Evolutionary conservation across 345 rosid species (phyloP).

Genomic region (Acer yangbiense): DNA sequence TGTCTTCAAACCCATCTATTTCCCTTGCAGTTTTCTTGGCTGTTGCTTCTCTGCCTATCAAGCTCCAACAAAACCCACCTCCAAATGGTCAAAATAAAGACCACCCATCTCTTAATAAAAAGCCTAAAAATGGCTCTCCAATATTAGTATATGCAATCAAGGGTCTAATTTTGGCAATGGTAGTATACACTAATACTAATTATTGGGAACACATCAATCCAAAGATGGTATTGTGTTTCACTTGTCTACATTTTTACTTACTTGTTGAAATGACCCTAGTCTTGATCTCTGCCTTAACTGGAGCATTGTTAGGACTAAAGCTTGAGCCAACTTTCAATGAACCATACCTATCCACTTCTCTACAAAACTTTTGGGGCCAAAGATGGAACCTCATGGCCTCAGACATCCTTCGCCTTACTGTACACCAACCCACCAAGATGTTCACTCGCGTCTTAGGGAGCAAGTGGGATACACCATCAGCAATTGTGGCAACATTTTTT

Average conservation of each 20-base stretch:
- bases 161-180: conserved; percentile 30
- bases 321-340: conserved; percentile 59
- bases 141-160: conserved; percentile 33
- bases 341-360: conserved; percentile 62
- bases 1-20: conserved; percentile 25
- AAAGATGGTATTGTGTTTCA: conserved; percentile 26
- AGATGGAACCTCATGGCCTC: conserved; percentile 72
- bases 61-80: neutral
- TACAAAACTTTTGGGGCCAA: conserved; percentile 78
- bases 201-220: conserved; percentile 32
- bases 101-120: neutral
- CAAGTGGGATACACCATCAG: conserved; percentile 42
- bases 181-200: conserved; percentile 25
- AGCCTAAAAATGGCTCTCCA: conserved; percentile 11
- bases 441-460: conserved; percentile 25
- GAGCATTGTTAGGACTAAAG: conserved; percentile 28
- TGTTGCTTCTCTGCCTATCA: neutral
- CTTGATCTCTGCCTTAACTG: conserved; percentile 36
- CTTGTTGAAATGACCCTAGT: conserved; percentile 43
- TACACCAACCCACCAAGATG: conserved; percentile 46
- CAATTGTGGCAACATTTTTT: conserved; percentile 42
- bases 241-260: conserved; percentile 40
- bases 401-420: conserved; percentile 53
- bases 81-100: neutral
- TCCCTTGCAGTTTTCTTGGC: neutral